Conservation (phyloP, 257 asterid species). For the Solanum infundibuliforme region DNA sequence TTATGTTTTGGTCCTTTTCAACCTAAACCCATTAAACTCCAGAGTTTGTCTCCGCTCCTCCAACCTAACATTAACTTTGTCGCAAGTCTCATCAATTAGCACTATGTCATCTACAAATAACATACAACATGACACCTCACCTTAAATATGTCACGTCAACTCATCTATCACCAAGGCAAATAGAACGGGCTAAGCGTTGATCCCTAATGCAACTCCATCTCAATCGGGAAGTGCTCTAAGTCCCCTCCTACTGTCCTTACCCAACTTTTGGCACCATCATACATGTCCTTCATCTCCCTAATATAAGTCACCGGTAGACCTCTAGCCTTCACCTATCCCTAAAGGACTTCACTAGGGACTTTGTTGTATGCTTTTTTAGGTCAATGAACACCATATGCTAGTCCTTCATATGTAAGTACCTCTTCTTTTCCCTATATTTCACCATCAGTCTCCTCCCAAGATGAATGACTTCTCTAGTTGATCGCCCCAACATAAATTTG, state of each 20-base stretch:
- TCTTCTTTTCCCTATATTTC: neutral
- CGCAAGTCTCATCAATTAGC: neutral
- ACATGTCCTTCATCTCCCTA: neutral
- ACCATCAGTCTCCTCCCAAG: neutral
- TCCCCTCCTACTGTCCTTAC: neutral
- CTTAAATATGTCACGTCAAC: neutral
- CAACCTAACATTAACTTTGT: neutral
- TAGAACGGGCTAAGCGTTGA: neutral
- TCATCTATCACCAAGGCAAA: neutral
- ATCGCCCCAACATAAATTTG: neutral
- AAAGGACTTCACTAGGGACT: neutral
- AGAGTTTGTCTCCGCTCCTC: neutral
- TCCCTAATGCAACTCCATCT: neutral
- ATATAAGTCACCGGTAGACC: neutral
- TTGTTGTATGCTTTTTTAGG: neutral
- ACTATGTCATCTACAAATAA: neutral
- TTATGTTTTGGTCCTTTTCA: neutral
- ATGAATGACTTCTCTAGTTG: neutral
- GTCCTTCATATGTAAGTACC: neutral
- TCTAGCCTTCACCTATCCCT: neutral
- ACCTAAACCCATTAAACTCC: neutral
- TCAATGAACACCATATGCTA: neutral
- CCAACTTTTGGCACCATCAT: neutral
- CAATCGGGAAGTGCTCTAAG: neutral
- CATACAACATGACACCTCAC: neutral